Evolutionary conservation across 768 basidiomycete species (phyloP).

Genomic region (Pleurotus ostreatus): DNA sequence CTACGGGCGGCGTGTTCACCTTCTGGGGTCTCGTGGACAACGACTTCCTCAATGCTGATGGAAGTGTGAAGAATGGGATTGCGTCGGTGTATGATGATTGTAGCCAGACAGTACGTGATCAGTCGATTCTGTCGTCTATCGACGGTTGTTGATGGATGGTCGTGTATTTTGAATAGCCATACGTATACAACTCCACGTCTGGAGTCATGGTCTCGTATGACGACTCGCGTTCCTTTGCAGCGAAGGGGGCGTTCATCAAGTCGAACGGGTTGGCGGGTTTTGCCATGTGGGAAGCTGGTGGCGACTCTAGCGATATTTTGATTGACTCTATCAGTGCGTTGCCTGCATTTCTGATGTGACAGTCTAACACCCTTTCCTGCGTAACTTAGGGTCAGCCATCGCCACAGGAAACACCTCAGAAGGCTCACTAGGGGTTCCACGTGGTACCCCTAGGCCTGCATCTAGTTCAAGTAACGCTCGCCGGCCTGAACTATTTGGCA

Average conservation of each 20-base stretch:
- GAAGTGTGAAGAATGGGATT: constrained; percentile 40
- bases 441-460: too few relatives aligned
- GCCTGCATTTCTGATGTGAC: too few relatives aligned
- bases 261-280: constrained; percentile 56
- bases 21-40: constrained; percentile 59
- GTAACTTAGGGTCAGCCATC: too few relatives aligned
- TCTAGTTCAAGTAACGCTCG: too few relatives aligned
- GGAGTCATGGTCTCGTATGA: constrained; percentile 67
- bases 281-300: constrained; percentile 69
- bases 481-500: too few relatives aligned
- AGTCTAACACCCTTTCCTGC: too few relatives aligned
- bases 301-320: constrained; percentile 58
- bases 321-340: constrained; percentile 52
- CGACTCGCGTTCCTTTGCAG: constrained; percentile 51
- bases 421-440: too few relatives aligned
- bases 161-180: constrained; percentile 45
- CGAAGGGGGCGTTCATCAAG: constrained; percentile 61
- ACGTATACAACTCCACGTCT: constrained; percentile 52
- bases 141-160: constrained; percentile 1
- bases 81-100: constrained; percentile 56
- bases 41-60: constrained; percentile 49
- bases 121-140: background rate
- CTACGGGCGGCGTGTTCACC: constrained; percentile 54
- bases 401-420: too few relatives aligned
- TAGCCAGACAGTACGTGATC: constrained; percentile 61